phyloP scores from a whole-genome alignment of 352 stramenopile species.

The Peronospora farinosa region DNA sequence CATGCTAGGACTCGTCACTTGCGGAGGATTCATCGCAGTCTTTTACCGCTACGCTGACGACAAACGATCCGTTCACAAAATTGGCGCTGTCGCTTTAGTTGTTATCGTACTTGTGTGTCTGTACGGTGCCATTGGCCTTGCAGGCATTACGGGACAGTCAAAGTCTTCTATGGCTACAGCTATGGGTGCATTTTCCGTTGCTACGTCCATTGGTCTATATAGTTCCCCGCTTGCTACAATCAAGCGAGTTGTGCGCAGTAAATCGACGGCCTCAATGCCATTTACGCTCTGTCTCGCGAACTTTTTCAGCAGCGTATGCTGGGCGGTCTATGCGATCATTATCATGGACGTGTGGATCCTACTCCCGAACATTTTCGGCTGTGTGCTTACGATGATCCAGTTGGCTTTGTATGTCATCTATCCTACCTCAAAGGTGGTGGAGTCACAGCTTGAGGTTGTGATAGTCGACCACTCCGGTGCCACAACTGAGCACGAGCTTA shows the following conservation, averaged over 20 bases:
- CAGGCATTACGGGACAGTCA: conserved; percentile 24
- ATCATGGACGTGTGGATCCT: conserved; percentile 40
- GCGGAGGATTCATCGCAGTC: conserved; percentile 37
- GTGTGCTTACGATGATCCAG: conserved; percentile 20
- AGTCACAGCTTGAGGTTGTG: conserved; percentile 6
- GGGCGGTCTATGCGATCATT: conserved; percentile 39
- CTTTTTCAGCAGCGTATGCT: conserved; percentile 40
- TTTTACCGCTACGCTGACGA: conserved; percentile 39
- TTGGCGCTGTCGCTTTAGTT: conserved; percentile 7
- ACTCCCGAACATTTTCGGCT: conserved; percentile 34
- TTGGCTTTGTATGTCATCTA: conserved; percentile 27
- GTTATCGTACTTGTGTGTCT: conserved; percentile 27
- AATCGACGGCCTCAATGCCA: conserved; percentile 31
- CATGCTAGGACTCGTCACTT: conserved; percentile 36
- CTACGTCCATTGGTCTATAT: conserved; percentile 48
- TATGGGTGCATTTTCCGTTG: conserved; percentile 44
- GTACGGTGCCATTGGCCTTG: conserved; percentile 32
- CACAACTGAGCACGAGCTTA: conserved; percentile 7
- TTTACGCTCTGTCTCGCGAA: conserved; percentile 28
- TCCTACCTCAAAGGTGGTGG: conserved; percentile 10
- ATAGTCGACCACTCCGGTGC: conserved; percentile 6
- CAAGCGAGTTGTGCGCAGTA: conserved; percentile 19
- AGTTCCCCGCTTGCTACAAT: conserved; percentile 50
- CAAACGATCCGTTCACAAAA: conserved; percentile 15
- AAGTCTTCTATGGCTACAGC: conserved; percentile 27